Base-by-base conservation (phyloP, 2,329 filamentous ascomycete genomes). In the Chrysosporium queenslandicum region DNA sequence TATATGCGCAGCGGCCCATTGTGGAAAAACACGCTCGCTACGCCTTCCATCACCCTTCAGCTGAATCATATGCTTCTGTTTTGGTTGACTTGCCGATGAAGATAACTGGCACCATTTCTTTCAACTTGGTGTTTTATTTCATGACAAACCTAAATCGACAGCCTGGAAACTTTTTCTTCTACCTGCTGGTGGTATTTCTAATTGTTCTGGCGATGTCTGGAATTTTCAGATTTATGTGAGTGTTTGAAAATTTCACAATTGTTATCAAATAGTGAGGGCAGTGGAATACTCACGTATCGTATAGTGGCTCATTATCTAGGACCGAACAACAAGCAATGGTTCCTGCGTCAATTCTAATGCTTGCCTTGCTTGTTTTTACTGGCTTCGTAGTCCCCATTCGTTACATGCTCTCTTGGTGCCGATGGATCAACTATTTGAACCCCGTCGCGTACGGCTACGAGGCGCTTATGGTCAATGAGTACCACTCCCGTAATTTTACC, bases 121-220 rank as follows among this genome's bases (percentile, higher is more conserved):
- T 11, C 37, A 50, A 41, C 29, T 42, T 75, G 72, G 58, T 77
- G 0, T 69, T 95, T 2, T 95, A 95, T 71, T 95, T 95, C 69
- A 83, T 95, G 80, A 84, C 86, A 0, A 85, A 89, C 58, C 73
- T 96, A 29, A 79, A 85, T 52, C 78, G 87, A 48, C 81, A 84
- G 57, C 73, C 86, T 0, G 84, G 82, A 1, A 70, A 82, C 0
- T 95, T 92, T 74, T 95, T 95, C 75, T 86, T 87, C 70, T 87
- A 91, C 68, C 65, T 78, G 54, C 81, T 81, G 0, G 86, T 86
- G 0, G 59, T 94, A 61, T 76, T 79, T 58, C 91, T 92, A 85
- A 89, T 84, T 43, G 89, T 88, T 82, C 77, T 90, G 56, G 92
- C 92, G 77, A 80, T 36, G 32, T 36, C 32, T n/a, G 14, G 7